Evolutionary conservation across 2,329 filamentous ascomycete species (phyloP), one percentile per base, ranked within the genome.

Genomic region (Verticillium albo-atrum): DNA sequence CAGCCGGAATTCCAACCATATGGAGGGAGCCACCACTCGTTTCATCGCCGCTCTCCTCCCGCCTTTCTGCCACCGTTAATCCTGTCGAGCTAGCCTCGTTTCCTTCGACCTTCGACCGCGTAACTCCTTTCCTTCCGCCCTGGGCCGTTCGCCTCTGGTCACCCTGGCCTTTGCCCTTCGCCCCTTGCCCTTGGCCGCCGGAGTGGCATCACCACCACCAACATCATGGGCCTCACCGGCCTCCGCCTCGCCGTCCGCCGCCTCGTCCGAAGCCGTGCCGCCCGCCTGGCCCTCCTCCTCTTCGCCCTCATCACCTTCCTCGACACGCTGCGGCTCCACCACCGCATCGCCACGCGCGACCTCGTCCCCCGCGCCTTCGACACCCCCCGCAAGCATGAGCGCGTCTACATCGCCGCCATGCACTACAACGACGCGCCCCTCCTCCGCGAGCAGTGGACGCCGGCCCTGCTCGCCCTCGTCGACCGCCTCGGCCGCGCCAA

Each of bases 371-470:
- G 17, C 61, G 58, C 58, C 20, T 57, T 57, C 28, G 58, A 62
- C 23, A 52, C 59, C 57, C 63, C 62, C 10, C 68, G 70, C 52
- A 68, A 64, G 25, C 65, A 62, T 54, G 72, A 77, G 66, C 74
- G 76, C 63, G 81, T 91, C 62, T 91, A 85, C 73, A 89, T 92
- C 61, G 84, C 87, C 4, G 84, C 83, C 62, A 84, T 88, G 68
- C 87, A 89, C 67, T 90, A 87, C 80, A 90, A 89, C 66, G 84
- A 84, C 63, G 88, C 82, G 61, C 68, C 70, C 1, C 75, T 90
- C 26, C 77, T 91, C 2, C 79, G 82, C 7, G 75, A 76, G 5
- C 80, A 87, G 65, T 91, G 89, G 88, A 86, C 80, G 62, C 72
- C 78, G 6, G 85, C 85, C 0, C 75, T 91, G 3, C 60, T 88